Evolutionary conservation across 148 eudicot species (phyloP), one percentile per base, ranked within the genome.

Genomic region (Amaranthus hypochondriacus): DNA sequence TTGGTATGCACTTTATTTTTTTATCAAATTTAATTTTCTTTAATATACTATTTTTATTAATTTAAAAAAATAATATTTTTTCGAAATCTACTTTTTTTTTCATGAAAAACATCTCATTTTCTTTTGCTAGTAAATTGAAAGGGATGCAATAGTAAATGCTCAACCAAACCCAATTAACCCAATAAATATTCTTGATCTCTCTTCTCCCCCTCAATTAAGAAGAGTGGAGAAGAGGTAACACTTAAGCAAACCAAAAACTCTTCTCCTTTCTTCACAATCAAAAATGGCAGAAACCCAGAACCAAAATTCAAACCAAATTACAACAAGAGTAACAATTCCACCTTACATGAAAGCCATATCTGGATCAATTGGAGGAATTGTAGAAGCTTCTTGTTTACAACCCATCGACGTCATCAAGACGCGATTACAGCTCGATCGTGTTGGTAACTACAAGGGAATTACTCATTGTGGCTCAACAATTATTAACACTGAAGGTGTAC

Each of bases 401-500:
- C 98, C 98, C 0, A 93, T 93, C 39, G 98, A 93, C 77, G 98
- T 93, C 1, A 90, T 93, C 80, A 90, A 93, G 70, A 93, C 96
- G 42, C 84, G 98, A 5, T 80, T 93, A 57, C 98, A 93, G 59
- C 81, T 93, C 1, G 98, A 93, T 75, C 82, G 88, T 49, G 69
- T 83, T 49, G 88, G 90, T 3, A 39, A 83, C 2, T 93, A 93
- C 88, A 89, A 82, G 83, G 96, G 98, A 0, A 92, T 90, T 0
- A 0, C 83, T 65, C 91, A 93, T 77, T 93, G 96, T 80, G 96
- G 96, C 14, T 7, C 78, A 52, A 90, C 92, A 42, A 83, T 89
- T 15, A 76, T 50, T 1, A 75, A 70, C 0, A 79, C 82, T 11
- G 97, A 92, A 76, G 98, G 98, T n/a, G 83, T 90, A 0, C 88